Evolutionary conservation across 495 filamentous ascomycete species (phyloP), one percentile per base, ranked within the genome.

Genomic region (Bacidia rubella): DNA sequence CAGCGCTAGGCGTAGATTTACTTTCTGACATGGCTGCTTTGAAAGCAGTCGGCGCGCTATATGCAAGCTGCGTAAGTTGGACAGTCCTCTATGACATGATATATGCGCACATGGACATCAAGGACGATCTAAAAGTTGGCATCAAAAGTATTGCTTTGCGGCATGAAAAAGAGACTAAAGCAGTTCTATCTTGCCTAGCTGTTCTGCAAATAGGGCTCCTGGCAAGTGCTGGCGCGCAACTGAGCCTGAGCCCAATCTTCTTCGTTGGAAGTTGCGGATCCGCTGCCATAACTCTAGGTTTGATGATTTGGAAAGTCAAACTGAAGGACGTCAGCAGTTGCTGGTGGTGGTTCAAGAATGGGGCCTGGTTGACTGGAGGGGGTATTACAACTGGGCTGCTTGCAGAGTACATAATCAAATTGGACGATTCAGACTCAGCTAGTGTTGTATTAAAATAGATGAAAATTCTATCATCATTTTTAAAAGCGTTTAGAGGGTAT

Each of bases 21-120:
- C 65, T 92, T 12, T 59, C 70, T 22, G 82, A 94, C 55, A 65
- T 64, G 20, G 64, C 77, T 23, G 81, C 87, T 15, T 64, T 86
- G 55, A 68, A 74, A 39, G 78, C 85, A 0, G 85, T 89, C 10
- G 79, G 73, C 2, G 75, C 80, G 24, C 70, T 98, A 40, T 97
- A 97, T 66, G 69, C 77, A 15, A 90, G 85, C 56, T 95, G 90
- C 61, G 72, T 95, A 23, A 81, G 89, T 0, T 98, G 92, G 92
- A 95, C 92, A 10, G 78, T 97, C 40, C 64, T 96, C 52, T 98
- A 98, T 61, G 92, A 98, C 68, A 96, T 95, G 83, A 94, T 98
- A 19, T 98, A 98, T 68, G 92, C 93, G 27, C 90, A 96, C 68
- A 95, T 96, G 84, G 92, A 98, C 57, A 90, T 98, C 64, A 85